Evolutionary conservation across 768 basidiomycete species (phyloP).

Genomic region (Suillus weaverae): DNA sequence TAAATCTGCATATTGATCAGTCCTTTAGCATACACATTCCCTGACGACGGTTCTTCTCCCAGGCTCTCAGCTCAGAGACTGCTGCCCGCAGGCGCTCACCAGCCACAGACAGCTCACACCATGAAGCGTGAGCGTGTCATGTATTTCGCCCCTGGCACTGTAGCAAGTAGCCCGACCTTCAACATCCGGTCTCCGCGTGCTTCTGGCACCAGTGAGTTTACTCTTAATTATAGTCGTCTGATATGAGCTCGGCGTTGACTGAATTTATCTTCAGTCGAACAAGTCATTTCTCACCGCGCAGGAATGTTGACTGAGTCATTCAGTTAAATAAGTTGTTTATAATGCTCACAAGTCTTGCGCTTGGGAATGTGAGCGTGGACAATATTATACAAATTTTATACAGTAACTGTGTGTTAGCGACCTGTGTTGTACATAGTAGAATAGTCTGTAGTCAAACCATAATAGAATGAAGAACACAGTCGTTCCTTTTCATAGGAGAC

Average conservation of each 20-base stretch:
- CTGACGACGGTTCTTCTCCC: neutral
- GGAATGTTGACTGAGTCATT: constrained; percentile 26
- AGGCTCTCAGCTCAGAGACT: neutral
- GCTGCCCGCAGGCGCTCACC: neutral
- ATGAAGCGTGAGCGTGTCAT: neutral
- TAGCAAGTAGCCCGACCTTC: neutral
- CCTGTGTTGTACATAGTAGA: neutral
- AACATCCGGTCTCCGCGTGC: neutral
- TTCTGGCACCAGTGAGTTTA: neutral
- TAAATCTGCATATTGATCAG: neutral
- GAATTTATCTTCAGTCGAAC: neutral
- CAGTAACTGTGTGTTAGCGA: neutral
- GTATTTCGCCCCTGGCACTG: neutral
- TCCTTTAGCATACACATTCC: neutral
- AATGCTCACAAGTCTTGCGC: neutral
- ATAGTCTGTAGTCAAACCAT: neutral
- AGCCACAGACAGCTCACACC: neutral
- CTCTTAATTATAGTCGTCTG: neutral
- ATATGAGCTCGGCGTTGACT: neutral
- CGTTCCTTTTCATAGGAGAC: neutral
- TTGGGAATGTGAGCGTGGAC: neutral
- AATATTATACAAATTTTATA: neutral
- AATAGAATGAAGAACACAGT: neutral
- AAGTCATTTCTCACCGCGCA: constrained; percentile 44
- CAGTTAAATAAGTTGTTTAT: neutral